Conservation (phyloP, 192 early-diverging fungal species). For the Borealophlyctis nickersoniae region DNA sequence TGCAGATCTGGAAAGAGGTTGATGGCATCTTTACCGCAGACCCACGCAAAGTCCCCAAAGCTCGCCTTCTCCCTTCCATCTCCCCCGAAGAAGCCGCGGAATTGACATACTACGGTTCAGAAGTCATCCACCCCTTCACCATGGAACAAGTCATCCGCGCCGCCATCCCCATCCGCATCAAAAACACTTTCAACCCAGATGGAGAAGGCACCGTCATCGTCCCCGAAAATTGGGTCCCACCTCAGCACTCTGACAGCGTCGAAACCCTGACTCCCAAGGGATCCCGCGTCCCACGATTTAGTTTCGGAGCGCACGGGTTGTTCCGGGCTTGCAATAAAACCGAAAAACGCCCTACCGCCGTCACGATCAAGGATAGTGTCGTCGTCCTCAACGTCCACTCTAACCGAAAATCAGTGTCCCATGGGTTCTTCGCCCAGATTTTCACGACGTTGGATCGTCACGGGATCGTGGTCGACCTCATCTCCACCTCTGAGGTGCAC, state of each 20-base stretch:
- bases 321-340: background rate
- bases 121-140: conserved; percentile 98
- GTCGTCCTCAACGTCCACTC: conserved; percentile 96
- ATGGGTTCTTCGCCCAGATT: conserved; percentile 97
- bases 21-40: conserved; percentile 99
- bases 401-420: conserved; percentile 90
- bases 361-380: conserved; percentile 98
- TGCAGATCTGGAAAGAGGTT: conserved; percentile 99
- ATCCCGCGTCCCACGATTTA: conserved; percentile 8
- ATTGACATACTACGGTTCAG: conserved; percentile 89
- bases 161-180: conserved; percentile 96
- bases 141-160: conserved; percentile 99
- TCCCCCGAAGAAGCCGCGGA: conserved; percentile 98
- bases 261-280: conserved; percentile 12
- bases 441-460: conserved; percentile 83
- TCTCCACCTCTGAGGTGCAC: conserved; percentile 90
- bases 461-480: conserved; percentile 92
- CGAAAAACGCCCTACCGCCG: conserved; percentile 80
- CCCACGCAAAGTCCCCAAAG: conserved; percentile 89
- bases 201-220: conserved; percentile 91
- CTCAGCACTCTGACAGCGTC: conserved; percentile 20
- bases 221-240: conserved; percentile 58
- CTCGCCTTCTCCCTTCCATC: conserved; percentile 84
- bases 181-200: conserved; percentile 93
- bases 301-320: background rate